phyloP scores from a whole-genome alignment of 129 eudicot genomes.

The Tagetes erecta region DNA sequence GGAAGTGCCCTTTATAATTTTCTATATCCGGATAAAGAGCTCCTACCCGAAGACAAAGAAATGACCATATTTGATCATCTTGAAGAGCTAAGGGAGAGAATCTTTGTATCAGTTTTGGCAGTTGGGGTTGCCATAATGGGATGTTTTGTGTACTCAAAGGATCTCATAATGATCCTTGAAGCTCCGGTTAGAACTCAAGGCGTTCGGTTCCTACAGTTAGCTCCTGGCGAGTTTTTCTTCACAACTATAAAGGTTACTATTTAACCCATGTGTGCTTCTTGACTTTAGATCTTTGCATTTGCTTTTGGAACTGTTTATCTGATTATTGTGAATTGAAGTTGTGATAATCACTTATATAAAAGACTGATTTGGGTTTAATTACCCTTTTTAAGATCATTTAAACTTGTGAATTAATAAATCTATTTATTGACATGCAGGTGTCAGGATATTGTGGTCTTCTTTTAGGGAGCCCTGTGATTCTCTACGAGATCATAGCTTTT shows the following conservation, averaged over 20 bases:
- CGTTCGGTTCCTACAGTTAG: conserved; percentile 91
- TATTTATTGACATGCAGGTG: conserved; percentile 51
- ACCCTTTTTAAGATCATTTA: neutral
- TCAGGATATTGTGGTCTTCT: conserved; percentile 99
- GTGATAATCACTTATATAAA: neutral
- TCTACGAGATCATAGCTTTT: conserved; percentile 96
- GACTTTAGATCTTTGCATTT: neutral
- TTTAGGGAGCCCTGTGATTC: conserved; percentile 89
- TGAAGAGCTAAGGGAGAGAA: conserved; percentile 84
- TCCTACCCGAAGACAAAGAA: conserved; percentile 94
- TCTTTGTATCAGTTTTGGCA: conserved; percentile 91
- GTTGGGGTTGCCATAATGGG: conserved; percentile 93
- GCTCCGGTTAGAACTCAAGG: conserved; percentile 93
- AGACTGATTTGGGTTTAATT: neutral
- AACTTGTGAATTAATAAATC: neutral
- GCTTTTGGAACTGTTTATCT: neutral
- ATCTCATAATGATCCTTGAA: conserved; percentile 88
- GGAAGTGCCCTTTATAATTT: conserved; percentile 77
- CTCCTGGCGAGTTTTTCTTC: conserved; percentile 27
- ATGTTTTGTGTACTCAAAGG: conserved; percentile 91
- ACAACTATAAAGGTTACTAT: conserved; percentile 17
- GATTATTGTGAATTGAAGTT: neutral
- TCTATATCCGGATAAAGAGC: conserved; percentile 88
- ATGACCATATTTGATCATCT: conserved; percentile 95
- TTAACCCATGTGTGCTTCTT: neutral